Base-by-base conservation (phyloP, 2,329 filamentous ascomycete genomes). In the Myrmaecium sp. region DNA sequence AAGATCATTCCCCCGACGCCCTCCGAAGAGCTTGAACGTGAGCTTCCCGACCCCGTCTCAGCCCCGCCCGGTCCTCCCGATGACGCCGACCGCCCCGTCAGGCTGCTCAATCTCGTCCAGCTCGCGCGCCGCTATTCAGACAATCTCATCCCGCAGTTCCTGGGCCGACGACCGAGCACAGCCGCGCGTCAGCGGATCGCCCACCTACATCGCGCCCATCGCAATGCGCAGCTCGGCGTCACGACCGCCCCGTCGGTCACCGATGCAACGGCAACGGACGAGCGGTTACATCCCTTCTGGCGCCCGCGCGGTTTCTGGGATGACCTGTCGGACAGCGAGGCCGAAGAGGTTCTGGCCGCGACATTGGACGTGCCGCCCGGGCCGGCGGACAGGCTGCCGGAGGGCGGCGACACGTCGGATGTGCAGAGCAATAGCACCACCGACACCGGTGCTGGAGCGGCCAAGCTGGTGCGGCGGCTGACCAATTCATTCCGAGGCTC, bases 271-370 rank as follows among this genome's bases (percentile, higher is more conserved):
- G 48, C 11, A 39, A 46, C 24, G 12, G 57, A 67, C 28, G 54
- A 54, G 22, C 57, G 56, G 21, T 44, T 70, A 5, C 62, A 71
- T 35, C 67, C 69, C 2, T 69, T 73, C 41, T 74, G 70, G 70
- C 58, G 63, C 13, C 69, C 69, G 2, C 61, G 62, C 19, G 60
- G 60, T n/a, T 72, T 73, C 45, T 74, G 67, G 67, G 66, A 71
- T 20, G 64, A 64, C 20, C 66, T 53, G 27, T 44, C 46, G n/a
- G 49, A 53, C 29, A 51, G 42, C 14, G 50, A 56, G 6, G 45
- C 44, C 4, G 46, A 51, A 11, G 47, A 44, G 11, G 34, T 36
- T 12, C 42, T 43, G 4, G 47, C 49, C 11, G 43, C 11, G n/a
- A n/a, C n/a, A n/a, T n/a, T n/a, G n/a, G n/a, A n/a, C n/a, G n/a